These are phyloP conservation scores for Leucosporidium yakuticum DNA, from an alignment of 768 basidiomycete species.

Conservation along the genomic window DNA sequence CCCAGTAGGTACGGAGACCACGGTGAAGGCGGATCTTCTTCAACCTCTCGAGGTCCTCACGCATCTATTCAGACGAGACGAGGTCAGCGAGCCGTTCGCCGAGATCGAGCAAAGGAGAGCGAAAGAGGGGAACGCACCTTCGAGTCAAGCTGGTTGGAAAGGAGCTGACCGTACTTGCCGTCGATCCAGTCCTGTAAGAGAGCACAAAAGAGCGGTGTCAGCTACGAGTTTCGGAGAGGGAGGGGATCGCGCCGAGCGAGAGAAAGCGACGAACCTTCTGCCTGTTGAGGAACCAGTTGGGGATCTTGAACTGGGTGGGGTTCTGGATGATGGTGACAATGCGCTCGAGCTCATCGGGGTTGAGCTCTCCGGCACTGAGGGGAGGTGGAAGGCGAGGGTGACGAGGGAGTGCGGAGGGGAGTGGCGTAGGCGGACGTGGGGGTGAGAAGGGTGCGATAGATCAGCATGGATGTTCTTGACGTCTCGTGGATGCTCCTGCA, in stretches of 20 bases:
- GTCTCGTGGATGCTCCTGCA: too few species aligned
- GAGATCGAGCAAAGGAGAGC: not conserved
- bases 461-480: too few species aligned
- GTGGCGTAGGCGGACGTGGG: not conserved
- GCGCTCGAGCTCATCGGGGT: conserved; percentile 98
- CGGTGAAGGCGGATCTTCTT: conserved; percentile 99
- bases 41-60: conserved; percentile 94
- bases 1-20: conserved; percentile 64
- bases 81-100: not conserved
- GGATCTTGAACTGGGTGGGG: conserved; percentile 99
- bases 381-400: not conserved
- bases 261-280: conserved; percentile 54
- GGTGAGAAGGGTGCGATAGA: too few species aligned
- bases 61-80: conserved; percentile 38
- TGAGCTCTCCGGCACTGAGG: conserved; percentile 89
- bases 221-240: not conserved
- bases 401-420: not conserved
- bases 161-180: conserved; percentile 89
- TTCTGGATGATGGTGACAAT: conserved; percentile 99
- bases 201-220: not conserved
- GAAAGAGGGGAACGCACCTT: conserved; percentile 54
- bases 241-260: not conserved
- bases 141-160: conserved; percentile 94
- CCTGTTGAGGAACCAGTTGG: conserved; percentile 98
- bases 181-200: conserved; percentile 70